These are phyloP conservation scores for Ascoidea rubescens DNA, from an alignment of 805 yeast genomes.

Conservation along the genomic window DNA sequence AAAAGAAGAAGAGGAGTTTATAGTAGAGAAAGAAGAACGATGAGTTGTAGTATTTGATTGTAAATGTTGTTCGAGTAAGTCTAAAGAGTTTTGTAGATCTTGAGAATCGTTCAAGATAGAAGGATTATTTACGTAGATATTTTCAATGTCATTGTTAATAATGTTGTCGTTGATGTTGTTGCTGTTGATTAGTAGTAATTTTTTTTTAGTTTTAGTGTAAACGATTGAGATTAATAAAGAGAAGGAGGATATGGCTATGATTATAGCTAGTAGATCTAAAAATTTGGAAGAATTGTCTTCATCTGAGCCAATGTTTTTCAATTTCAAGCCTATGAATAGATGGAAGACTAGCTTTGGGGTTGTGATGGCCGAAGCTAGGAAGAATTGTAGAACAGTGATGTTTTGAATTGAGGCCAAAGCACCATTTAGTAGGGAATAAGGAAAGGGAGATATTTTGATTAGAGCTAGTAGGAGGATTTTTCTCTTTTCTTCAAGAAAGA, in stretches of 20 bases:
- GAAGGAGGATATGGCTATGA: slow-evolving; percentile 41
- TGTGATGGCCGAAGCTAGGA: slow-evolving; percentile 57
- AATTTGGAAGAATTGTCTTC: slow-evolving; percentile 35
- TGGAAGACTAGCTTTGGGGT: slow-evolving; percentile 75
- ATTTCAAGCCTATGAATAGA: slow-evolving; percentile 62
- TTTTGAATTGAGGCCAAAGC: slow-evolving; percentile 84
- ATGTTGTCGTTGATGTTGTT: slow-evolving; percentile 2
- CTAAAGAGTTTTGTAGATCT: neutral
- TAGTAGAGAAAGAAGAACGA: no score
- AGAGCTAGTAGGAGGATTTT: slow-evolving; percentile 54
- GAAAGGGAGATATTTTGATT: slow-evolving; percentile 80
- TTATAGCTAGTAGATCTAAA: slow-evolving; percentile 49
- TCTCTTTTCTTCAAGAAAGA: slow-evolving; percentile 50
- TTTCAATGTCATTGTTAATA: slow-evolving; percentile 1
- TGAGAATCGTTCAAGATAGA: neutral
- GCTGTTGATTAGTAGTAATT: slow-evolving; percentile 11
- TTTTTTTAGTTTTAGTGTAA: slow-evolving; percentile 35
- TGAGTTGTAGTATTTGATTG: neutral
- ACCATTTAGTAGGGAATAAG: slow-evolving; percentile 85
- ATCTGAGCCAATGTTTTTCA: slow-evolving; percentile 53
- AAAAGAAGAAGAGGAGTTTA: neutral
- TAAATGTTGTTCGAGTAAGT: no score
- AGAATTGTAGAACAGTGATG: slow-evolving; percentile 44
- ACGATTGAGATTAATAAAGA: slow-evolving; percentile 51
- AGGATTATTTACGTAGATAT: neutral